Conservation (phyloP, 2,329 filamentous ascomycete genomes). For the Aspergillus uvarum region DNA sequence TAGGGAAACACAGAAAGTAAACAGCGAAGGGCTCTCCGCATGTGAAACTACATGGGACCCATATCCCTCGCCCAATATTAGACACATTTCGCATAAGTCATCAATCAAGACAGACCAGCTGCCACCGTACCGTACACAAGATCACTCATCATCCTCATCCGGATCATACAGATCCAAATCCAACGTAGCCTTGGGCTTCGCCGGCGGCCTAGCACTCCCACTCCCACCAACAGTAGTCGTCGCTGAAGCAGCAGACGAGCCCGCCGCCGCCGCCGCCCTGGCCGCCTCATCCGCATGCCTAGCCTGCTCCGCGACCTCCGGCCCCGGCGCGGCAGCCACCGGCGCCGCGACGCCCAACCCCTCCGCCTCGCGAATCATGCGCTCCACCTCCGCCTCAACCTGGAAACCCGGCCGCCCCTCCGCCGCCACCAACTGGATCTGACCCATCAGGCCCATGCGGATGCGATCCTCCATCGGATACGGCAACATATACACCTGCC, state of each 20-base stretch:
- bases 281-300: slow-evolving; percentile 34
- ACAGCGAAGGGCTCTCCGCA: slow-evolving; percentile 53
- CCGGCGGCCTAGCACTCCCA: slow-evolving; percentile 16
- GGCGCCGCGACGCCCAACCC: slow-evolving; percentile 50
- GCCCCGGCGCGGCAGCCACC: slow-evolving; percentile 34
- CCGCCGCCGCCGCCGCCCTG: slow-evolving; percentile 34
- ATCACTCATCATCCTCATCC: slow-evolving; percentile 45
- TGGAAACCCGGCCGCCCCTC: slow-evolving; percentile 58
- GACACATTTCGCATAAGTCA: neutral
- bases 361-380: slow-evolving; percentile 55
- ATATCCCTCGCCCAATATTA: slow-evolving; percentile 28
- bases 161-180: slow-evolving; percentile 48
- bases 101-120: neutral
- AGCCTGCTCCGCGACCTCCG: slow-evolving; percentile 33
- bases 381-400: slow-evolving; percentile 50
- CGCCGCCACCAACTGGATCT: slow-evolving; percentile 43
- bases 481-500: slow-evolving; percentile 43
- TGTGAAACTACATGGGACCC: slow-evolving; percentile 42
- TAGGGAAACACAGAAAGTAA: slow-evolving; percentile 19
- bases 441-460: slow-evolving; percentile 47
- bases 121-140: neutral
- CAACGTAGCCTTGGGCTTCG: slow-evolving; percentile 41
- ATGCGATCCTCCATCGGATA: slow-evolving; percentile 48
- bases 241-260: slow-evolving; percentile 20
- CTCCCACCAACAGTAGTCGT: neutral